Conservation (phyloP, 1,284 basidiomycete species). For the Heliocybe sulcata region DNA sequence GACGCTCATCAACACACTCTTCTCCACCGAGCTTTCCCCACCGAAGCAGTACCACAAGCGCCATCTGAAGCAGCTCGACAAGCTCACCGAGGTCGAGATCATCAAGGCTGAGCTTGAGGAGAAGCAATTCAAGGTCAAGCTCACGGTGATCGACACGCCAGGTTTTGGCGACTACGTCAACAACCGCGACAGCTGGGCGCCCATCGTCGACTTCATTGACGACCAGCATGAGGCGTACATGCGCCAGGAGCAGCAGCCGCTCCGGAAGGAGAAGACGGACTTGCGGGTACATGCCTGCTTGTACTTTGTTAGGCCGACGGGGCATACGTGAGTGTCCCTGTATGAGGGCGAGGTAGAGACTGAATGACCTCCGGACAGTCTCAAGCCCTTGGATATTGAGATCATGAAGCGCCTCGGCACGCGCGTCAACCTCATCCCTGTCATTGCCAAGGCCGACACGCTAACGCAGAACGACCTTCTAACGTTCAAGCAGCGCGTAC, state of each 20-base stretch:
- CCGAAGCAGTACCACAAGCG: slow-evolving; percentile 88
- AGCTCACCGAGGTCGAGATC: slow-evolving; percentile 96
- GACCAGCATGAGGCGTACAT: slow-evolving; percentile 99
- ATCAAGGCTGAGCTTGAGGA: slow-evolving; percentile 98
- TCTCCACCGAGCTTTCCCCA: slow-evolving; percentile 93
- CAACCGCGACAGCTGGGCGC: slow-evolving; percentile 97
- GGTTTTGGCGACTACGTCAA: slow-evolving; percentile 99
- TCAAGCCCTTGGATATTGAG: slow-evolving; percentile 98
- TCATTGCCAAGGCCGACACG: slow-evolving; percentile 95
- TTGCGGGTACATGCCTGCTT: slow-evolving; percentile 95
- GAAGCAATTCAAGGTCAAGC: slow-evolving; percentile 98
- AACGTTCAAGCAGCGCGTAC: slow-evolving; percentile 88
- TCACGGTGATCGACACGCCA: slow-evolving; percentile 97
- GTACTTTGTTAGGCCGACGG: slow-evolving; percentile 96
- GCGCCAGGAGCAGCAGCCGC: slow-evolving; percentile 98
- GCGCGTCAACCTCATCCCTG: slow-evolving; percentile 96
- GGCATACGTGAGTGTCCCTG: slow-evolving; percentile 73
- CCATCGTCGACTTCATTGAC: slow-evolving; percentile 99
- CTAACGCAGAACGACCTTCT: slow-evolving; percentile 90
- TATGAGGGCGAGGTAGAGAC: not conserved
- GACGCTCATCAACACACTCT: slow-evolving; percentile 97
- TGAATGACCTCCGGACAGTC: slow-evolving; percentile 31
- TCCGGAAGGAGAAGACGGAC: slow-evolving; percentile 90
- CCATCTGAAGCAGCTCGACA: slow-evolving; percentile 96
- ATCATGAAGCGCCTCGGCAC: slow-evolving; percentile 98